Evolutionary conservation across 176 grass and related monocot species (phyloP).

Genomic region (Cymbopogon citratus): DNA sequence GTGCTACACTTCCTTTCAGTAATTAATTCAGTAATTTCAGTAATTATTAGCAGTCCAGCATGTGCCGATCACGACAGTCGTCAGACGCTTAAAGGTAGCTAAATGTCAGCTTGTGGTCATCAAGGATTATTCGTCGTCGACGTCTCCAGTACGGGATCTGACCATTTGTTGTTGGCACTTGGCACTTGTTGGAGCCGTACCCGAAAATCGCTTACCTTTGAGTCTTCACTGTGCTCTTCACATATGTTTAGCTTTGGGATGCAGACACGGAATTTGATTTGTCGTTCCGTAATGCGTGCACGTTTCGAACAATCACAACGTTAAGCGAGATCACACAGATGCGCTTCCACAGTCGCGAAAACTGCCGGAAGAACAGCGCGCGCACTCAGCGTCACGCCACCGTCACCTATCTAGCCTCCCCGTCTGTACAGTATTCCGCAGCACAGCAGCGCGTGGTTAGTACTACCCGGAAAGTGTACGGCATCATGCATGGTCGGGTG

Average conservation of each 20-base stretch:
- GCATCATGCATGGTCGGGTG: not conserved
- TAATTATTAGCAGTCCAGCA: not conserved
- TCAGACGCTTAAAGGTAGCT: not conserved
- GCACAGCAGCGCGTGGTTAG: not conserved
- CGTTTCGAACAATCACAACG: not conserved
- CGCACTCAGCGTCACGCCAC: not conserved
- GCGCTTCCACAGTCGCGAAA: not conserved
- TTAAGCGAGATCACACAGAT: not conserved
- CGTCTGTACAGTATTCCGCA: not conserved
- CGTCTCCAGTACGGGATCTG: not conserved
- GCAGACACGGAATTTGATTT: not conserved
- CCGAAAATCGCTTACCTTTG: conserved; percentile 24
- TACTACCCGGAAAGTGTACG: not conserved
- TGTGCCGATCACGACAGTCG: not conserved
- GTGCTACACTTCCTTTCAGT: not conserved
- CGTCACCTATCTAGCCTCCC: not conserved
- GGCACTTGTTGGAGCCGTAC: not conserved
- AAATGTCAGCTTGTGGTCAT: conserved; percentile 7
- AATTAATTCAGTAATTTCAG: not conserved
- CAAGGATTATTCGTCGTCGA: not conserved
- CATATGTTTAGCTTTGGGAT: not conserved
- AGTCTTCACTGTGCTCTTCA: not conserved
- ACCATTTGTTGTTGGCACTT: not conserved
- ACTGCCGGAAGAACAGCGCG: not conserved
- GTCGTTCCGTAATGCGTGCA: conserved; percentile 21